Percentiles rank a stretch among this genome's conserved stretches.
phyloP scores from a whole-genome alignment of 139 green algal genomes.

The Prasinococcaceae sp. region DNA sequence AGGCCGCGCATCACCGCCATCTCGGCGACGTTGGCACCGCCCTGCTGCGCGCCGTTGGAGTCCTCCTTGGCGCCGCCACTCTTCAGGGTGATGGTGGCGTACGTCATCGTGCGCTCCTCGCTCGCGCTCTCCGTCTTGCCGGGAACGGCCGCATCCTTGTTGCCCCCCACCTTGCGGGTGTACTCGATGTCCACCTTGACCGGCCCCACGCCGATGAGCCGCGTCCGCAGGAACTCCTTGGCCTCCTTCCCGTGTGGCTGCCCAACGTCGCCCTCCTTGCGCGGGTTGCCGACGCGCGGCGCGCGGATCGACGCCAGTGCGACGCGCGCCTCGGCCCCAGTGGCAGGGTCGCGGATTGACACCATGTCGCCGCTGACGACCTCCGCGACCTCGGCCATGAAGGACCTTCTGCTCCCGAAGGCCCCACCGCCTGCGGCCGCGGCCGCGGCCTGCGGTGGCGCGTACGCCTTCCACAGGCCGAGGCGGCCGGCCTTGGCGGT shows the following conservation, averaged over 20 bases:
- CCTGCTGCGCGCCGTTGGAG: slow-evolving; percentile 26
- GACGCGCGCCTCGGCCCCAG: slow-evolving; percentile 56
- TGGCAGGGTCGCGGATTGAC: slow-evolving; percentile 53
- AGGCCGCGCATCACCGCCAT: slow-evolving; percentile 70
- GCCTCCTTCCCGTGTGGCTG: slow-evolving; percentile 70
- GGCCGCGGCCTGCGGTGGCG: slow-evolving; percentile 38
- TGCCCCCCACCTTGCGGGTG: slow-evolving; percentile 55
- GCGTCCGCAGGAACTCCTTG: slow-evolving; percentile 73
- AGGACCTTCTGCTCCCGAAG: background rate
- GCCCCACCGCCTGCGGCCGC: background rate
- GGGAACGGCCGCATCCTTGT: background rate
- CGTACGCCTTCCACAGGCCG: slow-evolving; percentile 68
- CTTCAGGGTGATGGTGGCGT: slow-evolving; percentile 55
- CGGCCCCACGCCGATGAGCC: slow-evolving; percentile 32
- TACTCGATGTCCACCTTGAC: slow-evolving; percentile 85
- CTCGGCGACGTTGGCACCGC: slow-evolving; percentile 47
- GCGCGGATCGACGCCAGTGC: slow-evolving; percentile 70
- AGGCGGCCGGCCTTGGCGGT: slow-evolving; percentile 49
- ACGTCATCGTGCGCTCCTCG: slow-evolving; percentile 47
- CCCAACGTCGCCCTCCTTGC: slow-evolving; percentile 35
- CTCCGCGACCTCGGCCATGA: slow-evolving; percentile 62
- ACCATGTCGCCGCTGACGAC: slow-evolving; percentile 81
- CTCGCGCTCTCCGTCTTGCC: slow-evolving; percentile 7
- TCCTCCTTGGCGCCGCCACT: slow-evolving; percentile 30
- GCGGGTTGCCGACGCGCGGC: slow-evolving; percentile 44